Base-by-base conservation (phyloP, 2,329 filamentous ascomycete species). In the Fusarium agapanthi region DNA sequence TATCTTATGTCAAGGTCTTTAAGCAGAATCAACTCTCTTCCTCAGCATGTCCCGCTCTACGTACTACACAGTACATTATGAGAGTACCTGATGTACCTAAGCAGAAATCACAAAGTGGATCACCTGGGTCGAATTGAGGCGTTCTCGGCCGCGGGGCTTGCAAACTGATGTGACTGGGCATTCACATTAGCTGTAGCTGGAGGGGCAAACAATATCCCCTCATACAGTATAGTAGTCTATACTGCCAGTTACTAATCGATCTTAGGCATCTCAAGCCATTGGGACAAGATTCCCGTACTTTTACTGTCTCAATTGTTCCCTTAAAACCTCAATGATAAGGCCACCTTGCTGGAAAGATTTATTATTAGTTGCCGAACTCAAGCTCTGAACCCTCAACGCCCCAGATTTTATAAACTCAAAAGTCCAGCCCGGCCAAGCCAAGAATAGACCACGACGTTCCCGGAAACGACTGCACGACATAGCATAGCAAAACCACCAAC, bases 131-230 rank as follows among this genome's bases (percentile, higher is more conserved):
- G 40, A 51, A n/a, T 24, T 57, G 24, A 45, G 40, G 18, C 34
- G 61, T 56, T 67, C 67, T 64, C 64, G 69, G 43, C 58, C 44
- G 40, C 32, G 63, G 50, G 67, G 69, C 64, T 71, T 65, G 55
- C 65, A 72, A 61, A 28, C 22, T 28, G 35, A 24, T 20, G 38
- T 56, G 22, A 34, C 26, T 44, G 24, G 57, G 34, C 28, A 30
- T 37, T 40, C 59, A 30, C 16, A 41, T 56, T 38, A 37, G 30
- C 40, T 35, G 38, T 38, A 38, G 40, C 22, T 57, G 51, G 67
- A 71, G 69, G 67, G 57, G 69, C 54, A 59, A n/a, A 47, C 34
- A 28, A 50, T 61, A 34, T 61, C 20, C 28, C 26, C 38, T 41
- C 32, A 34, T 44, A 50, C 20, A 32, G 34, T 26, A 34, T 40